Percentiles rank a stretch among this genome's conserved stretches.
Evolutionary conservation across 805 yeast species (phyloP).

Genomic region (Cyberlindnera euphorbiiphila): DNA sequence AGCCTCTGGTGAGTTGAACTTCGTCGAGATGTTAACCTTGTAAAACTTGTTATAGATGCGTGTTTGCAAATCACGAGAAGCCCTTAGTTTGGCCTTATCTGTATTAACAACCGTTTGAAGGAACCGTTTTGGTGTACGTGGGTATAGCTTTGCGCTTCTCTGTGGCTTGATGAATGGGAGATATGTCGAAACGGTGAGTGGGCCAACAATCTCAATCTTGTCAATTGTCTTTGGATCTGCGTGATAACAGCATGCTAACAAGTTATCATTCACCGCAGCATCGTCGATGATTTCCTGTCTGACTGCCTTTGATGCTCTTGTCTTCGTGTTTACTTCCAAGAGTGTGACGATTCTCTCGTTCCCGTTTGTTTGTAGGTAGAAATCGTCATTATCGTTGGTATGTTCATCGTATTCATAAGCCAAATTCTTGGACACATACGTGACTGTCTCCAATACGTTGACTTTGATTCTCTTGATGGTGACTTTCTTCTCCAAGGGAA

Average conservation of each 20-base stretch:
- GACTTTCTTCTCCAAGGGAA: conserved; percentile 62
- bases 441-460: conserved; percentile 61
- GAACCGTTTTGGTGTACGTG: conserved; percentile 9
- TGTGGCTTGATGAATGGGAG: conserved; percentile 24
- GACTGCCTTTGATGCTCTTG: conserved; percentile 39
- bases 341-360: conserved; percentile 54
- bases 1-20: conserved; percentile 16
- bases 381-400: conserved; percentile 6
- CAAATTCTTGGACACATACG: conserved; percentile 55
- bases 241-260: conserved; percentile 54
- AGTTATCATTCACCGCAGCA: conserved; percentile 54
- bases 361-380: conserved; percentile 12
- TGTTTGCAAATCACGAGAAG: conserved; percentile 10
- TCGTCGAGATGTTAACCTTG: conserved; percentile 12
- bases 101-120: conserved; percentile 9
- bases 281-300: conserved; percentile 56
- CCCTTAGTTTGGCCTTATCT: conserved; percentile 12
- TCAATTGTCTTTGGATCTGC: conserved; percentile 18
- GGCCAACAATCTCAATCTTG: conserved; percentile 23
- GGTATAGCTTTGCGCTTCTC: conserved; percentile 4
- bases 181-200: conserved; percentile 16
- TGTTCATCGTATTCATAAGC: conserved; percentile 48
- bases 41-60: conserved; percentile 13
- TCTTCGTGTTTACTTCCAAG: conserved; percentile 61
- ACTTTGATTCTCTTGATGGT: conserved; percentile 60